Evolutionary conservation across 2,329 filamentous ascomycete genomes (phyloP).

Genomic region (Colletotrichum kahawae): DNA sequence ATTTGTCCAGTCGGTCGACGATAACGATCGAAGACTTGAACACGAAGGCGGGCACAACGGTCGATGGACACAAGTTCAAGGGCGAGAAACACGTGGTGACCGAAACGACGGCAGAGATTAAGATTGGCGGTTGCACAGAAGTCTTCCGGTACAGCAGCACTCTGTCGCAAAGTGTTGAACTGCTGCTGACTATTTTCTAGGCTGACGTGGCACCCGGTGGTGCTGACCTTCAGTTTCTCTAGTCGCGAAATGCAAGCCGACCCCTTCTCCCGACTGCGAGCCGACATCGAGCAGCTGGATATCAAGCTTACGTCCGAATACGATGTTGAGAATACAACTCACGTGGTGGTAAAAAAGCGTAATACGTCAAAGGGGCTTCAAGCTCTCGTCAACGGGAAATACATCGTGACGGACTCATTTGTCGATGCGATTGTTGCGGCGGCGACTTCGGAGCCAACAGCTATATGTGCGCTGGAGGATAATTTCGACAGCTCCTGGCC

Average conservation of each 20-base stretch:
- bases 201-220: constrained; percentile 78
- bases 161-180: not conserved
- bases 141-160: constrained; percentile 56
- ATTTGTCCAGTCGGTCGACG: constrained; percentile 68
- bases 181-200: constrained; percentile 42
- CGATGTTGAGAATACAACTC: constrained; percentile 73
- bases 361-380: constrained; percentile 90
- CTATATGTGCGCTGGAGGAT: constrained; percentile 67
- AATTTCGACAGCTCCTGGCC: constrained; percentile 87
- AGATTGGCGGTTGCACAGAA: constrained; percentile 73
- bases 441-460: constrained; percentile 55
- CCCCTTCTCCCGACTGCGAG: constrained; percentile 65
- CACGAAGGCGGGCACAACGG: constrained; percentile 83
- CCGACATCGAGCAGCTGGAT: constrained; percentile 80
- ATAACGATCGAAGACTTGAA: constrained; percentile 78
- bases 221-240: constrained; percentile 82
- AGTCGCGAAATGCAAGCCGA: constrained; percentile 72
- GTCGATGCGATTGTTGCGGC: constrained; percentile 73
- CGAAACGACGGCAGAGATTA: constrained; percentile 66
- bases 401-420: constrained; percentile 77
- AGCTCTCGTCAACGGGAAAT: constrained; percentile 80
- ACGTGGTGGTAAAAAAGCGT: constrained; percentile 86
- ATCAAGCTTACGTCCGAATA: constrained; percentile 84
- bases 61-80: constrained; percentile 76
- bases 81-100: constrained; percentile 61